Base-by-base conservation (phyloP, 2,329 filamentous ascomycete species). In the Aspergillus sclerotialis region DNA sequence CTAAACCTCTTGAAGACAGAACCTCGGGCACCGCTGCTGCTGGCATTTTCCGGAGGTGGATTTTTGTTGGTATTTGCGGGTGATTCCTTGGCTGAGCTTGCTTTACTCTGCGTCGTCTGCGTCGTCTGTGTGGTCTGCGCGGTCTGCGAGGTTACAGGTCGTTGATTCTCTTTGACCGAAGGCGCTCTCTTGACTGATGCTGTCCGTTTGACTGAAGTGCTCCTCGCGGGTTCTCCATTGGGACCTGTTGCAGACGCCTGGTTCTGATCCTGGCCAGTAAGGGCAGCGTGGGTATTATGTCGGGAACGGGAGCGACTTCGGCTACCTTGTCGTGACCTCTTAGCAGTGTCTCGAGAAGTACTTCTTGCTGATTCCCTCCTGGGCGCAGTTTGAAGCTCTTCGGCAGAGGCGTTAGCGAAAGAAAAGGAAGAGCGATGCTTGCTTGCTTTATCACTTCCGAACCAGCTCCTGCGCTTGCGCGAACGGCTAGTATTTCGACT, bases 1-100 rank as follows among this genome's bases (percentile, higher is more conserved):
- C 84, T 92, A 45, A 93, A 69, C 52, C 87, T 68, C 65, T 87
- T 90, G 63, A 81, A 78, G 45, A 93, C 75, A 38, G 79, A 82
- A 23, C 75, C 76, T 33, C 75, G 74, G 51, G 59, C 53, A 15
- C 53, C 56, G 24, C 48, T 40, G 14, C 43, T 39, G 30, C 36
- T 45, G 33, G 43, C 15, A 38, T 16, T 38, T 15, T 21, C 16
- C 30, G 29, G 45, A 36, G 14, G 71, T 70, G 36, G 61, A 56
- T 24, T 65, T 52, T 4, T 63, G 58, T 24, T 61, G 68, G 28
- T 52, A 31, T 28, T 37, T 50, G 37, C 38, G 46, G 42, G 27
- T 40, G 33, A 30, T 53, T 39, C 41, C 33, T 25, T 45, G 28
- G 39, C 28, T 7, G 43, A 46, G 14, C 39, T 34, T 10, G 28